Conservation (phyloP, 495 filamentous ascomycete genomes). For the Penicillium paxilli region DNA sequence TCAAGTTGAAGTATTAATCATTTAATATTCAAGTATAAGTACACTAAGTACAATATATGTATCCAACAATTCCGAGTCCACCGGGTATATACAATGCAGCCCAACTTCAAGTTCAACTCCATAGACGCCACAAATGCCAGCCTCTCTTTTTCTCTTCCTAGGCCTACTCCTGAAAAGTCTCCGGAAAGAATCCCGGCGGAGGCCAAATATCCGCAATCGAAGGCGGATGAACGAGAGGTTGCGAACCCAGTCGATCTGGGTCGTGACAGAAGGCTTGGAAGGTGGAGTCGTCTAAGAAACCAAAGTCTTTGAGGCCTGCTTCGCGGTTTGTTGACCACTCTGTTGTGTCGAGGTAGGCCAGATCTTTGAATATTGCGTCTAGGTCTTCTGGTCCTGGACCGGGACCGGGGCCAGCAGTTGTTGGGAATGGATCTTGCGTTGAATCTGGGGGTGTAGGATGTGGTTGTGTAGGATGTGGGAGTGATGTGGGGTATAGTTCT, state of each 20-base stretch:
- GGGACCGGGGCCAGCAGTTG: slow-evolving; percentile 3
- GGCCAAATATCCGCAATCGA: slow-evolving; percentile 51
- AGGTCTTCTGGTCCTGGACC: slow-evolving; percentile 33
- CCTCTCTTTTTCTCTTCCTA: too few species aligned
- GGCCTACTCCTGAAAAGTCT: slow-evolving; percentile 47
- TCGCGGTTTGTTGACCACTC: slow-evolving; percentile 56
- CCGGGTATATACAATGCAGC: slow-evolving; percentile 22
- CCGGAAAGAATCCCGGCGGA: slow-evolving; percentile 48
- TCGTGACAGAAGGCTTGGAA: slow-evolving; percentile 57
- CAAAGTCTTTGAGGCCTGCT: slow-evolving; percentile 58
- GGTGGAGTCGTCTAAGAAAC: slow-evolving; percentile 55
- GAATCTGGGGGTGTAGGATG: slow-evolving; percentile 35
- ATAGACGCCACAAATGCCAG: too few species aligned
- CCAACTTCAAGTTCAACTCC: too few species aligned
- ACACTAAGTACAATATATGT: too few species aligned
- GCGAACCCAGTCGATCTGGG: slow-evolving; percentile 47
- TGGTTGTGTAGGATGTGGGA: slow-evolving; percentile 4
- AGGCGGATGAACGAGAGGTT: slow-evolving; percentile 44
- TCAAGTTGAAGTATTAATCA: too few species aligned
- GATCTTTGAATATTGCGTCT: slow-evolving; percentile 62
- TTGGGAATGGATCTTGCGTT: slow-evolving; percentile 3
- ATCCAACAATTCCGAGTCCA: too few species aligned
- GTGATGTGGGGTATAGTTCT: background rate
- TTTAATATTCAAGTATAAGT: too few species aligned
- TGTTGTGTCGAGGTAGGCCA: slow-evolving; percentile 61